phyloP scores from a whole-genome alignment of 1,284 basidiomycete species.

The Microbotryomycetes sp. region DNA sequence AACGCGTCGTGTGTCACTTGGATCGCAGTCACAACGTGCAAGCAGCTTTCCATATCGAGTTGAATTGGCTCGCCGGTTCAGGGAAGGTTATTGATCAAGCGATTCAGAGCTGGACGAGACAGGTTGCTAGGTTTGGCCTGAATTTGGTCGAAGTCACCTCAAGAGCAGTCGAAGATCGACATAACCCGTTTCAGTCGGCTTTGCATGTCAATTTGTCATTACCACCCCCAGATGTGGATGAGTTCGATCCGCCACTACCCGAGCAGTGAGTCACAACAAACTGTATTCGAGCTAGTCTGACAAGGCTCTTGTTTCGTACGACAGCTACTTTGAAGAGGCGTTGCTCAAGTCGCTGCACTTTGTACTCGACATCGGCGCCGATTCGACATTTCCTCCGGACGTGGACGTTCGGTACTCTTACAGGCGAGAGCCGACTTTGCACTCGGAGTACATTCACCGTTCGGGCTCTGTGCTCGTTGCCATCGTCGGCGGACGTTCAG shows the following conservation, averaged over 20 bases:
- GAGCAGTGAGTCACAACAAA: constrained; percentile 3
- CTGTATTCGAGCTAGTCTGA: not conserved
- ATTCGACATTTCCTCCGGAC: constrained; percentile 63
- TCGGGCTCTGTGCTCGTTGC: constrained; percentile 81
- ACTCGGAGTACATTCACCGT: constrained; percentile 83
- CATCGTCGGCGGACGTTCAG: constrained; percentile 55
- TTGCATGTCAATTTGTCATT: constrained; percentile 49
- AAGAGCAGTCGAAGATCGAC: constrained; percentile 43
- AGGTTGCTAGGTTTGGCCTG: constrained; percentile 83
- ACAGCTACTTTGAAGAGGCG: constrained; percentile 26
- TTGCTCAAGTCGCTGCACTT: constrained; percentile 33
- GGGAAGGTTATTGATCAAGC: constrained; percentile 92
- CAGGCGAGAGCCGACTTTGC: constrained; percentile 61
- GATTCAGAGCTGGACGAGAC: constrained; percentile 73
- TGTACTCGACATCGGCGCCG: constrained; percentile 60
- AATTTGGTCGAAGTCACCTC: constrained; percentile 81
- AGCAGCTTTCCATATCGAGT: constrained; percentile 89
- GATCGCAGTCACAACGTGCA: constrained; percentile 86
- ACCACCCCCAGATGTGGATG: constrained; percentile 15
- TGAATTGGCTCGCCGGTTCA: constrained; percentile 95
- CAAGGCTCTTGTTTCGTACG: not conserved
- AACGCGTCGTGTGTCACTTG: constrained; percentile 77
- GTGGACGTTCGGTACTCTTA: constrained; percentile 87
- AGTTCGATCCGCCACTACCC: constrained; percentile 2
- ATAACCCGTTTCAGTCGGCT: constrained; percentile 82